phyloP scores from a whole-genome alignment of 2,329 filamentous ascomycete genomes.

The Botrytis cinerea region DNA sequence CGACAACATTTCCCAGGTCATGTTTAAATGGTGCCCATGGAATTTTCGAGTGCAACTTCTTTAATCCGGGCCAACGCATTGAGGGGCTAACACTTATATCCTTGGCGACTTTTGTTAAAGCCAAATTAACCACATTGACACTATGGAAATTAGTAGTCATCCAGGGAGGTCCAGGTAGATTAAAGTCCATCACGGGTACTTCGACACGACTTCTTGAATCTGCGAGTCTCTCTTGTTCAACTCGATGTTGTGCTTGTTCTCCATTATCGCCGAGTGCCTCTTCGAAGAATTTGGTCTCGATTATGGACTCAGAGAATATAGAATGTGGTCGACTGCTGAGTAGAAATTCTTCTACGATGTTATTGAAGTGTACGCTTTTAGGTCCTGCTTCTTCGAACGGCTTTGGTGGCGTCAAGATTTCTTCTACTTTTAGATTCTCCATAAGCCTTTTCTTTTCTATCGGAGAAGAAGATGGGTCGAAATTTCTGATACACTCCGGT shows the following conservation, averaged over 20 bases:
- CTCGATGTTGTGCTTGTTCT: conserved; percentile 29
- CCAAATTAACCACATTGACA: conserved; percentile 33
- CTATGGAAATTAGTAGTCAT: conserved; percentile 30
- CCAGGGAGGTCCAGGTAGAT: conserved; percentile 51
- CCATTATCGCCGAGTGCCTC: conserved; percentile 34
- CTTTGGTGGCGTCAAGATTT: conserved; percentile 36
- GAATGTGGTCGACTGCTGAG: conserved; percentile 23
- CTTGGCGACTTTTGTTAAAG: conserved; percentile 38
- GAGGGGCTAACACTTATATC: conserved; percentile 37
- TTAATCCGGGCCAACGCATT: conserved; percentile 45
- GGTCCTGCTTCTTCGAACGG: conserved; percentile 18
- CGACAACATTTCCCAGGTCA: conserved; percentile 41
- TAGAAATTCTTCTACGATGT: conserved; percentile 35
- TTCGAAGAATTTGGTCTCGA: conserved; percentile 34
- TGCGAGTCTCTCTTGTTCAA: conserved; percentile 41
- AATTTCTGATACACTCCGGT: conserved; percentile 27
- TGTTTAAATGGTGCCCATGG: conserved; percentile 50
- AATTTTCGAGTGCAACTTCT: conserved; percentile 45
- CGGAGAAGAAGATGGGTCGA: conserved; percentile 13
- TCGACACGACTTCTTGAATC: conserved; percentile 48
- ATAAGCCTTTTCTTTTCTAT: conserved; percentile 24
- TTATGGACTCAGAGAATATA: conserved; percentile 10
- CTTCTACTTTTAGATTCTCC: conserved; percentile 39
- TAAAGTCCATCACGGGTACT: conserved; percentile 51
- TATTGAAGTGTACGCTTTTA: conserved; percentile 37